Percentiles rank a stretch among this genome's conserved stretches.
Conservation (phyloP, 73 alveolate genomes). For the Effrenium voratum region DNA sequence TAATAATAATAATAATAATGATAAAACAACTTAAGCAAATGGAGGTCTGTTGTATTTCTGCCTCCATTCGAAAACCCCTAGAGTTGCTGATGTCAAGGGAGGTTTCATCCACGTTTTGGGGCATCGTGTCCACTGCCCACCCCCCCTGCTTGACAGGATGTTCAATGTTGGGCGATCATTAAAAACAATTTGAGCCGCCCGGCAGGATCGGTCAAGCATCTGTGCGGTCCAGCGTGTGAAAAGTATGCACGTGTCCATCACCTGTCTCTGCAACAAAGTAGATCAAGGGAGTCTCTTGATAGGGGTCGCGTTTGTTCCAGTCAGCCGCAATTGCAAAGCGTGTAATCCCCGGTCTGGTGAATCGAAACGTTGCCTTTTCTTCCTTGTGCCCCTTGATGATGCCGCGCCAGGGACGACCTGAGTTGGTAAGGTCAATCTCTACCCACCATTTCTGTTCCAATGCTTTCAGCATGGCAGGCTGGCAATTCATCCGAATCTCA, state of each 20-base stretch:
- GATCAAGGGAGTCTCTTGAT: slow-evolving; percentile 1
- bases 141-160: too few relatives aligned
- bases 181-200: too few relatives aligned
- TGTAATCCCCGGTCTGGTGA: background rate
- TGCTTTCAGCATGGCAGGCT: slow-evolving; percentile 7
- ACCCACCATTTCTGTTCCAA: background rate
- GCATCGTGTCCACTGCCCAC: too few relatives aligned
- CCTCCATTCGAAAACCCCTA: too few relatives aligned
- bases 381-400: background rate
- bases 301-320: background rate
- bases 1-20: too few relatives aligned
- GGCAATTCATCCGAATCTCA: slow-evolving; percentile 31
- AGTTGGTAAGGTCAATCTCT: slow-evolving; percentile 10
- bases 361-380: background rate
- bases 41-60: too few relatives aligned
- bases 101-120: too few relatives aligned
- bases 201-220: background rate
- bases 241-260: background rate
- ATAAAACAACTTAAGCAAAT: too few relatives aligned
- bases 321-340: background rate
- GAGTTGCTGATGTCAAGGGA: too few relatives aligned
- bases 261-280: background rate
- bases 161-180: too few relatives aligned
- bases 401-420: slow-evolving; percentile 12
- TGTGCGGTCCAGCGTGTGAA: slow-evolving; percentile 4